Evolutionary conservation across 176 grass and related monocot species (phyloP).

Genomic region (Cenchrus americanus): DNA sequence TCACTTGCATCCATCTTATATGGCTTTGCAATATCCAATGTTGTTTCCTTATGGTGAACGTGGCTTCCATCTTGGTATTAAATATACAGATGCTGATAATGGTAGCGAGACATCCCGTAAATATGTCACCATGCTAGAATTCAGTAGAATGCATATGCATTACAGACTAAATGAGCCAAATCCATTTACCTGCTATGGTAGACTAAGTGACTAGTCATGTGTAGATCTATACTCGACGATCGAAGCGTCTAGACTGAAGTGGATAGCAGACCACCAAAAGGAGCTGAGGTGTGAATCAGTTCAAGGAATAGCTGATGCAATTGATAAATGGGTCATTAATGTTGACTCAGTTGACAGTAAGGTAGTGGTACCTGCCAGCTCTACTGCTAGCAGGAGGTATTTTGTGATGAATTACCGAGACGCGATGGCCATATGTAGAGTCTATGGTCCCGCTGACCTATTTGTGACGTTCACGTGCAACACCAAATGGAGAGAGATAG

Average conservation of each 20-base stretch:
- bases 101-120: neutral
- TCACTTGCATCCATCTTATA: neutral
- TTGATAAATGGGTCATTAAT: neutral
- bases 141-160: neutral
- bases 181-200: neutral
- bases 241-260: neutral
- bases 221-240: neutral
- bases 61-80: neutral
- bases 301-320: conserved; percentile 1
- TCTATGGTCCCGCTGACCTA: neutral
- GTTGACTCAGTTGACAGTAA: neutral
- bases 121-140: neutral
- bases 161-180: neutral
- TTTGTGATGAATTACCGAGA: conserved; percentile 29
- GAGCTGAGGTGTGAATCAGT: neutral
- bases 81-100: neutral
- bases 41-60: neutral
- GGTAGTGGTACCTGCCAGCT: neutral
- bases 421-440: conserved; percentile 15
- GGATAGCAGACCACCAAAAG: neutral
- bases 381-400: too few species aligned
- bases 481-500: conserved; percentile 13
- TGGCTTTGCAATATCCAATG: neutral
- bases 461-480: conserved; percentile 34
- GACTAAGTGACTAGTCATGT: neutral